A percentile compares a stretch with the other conserved stretches of the same genome.
phyloP scores from a whole-genome alignment of 441 rosid species.

The Euphorbia schlechtendalii region DNA sequence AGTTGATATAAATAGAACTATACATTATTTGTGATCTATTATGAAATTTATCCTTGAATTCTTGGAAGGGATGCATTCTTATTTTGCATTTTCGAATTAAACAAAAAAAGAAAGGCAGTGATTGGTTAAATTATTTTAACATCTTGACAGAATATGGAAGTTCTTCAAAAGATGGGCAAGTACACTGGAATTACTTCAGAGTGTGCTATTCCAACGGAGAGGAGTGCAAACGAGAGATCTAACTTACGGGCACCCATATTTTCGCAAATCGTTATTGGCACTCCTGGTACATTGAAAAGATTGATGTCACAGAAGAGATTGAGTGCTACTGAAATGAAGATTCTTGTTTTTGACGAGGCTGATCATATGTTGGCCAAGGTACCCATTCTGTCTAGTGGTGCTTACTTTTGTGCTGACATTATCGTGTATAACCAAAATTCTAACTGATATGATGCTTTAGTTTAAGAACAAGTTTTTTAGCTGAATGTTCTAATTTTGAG shows the following conservation, averaged over 20 bases:
- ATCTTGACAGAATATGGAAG: slow-evolving; percentile 73
- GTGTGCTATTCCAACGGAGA: slow-evolving; percentile 65
- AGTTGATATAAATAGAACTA: too few relatives aligned
- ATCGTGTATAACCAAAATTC: background rate
- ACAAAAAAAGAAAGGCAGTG: background rate
- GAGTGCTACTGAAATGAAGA: slow-evolving; percentile 41
- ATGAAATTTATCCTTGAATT: too few relatives aligned
- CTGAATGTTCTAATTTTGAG: background rate
- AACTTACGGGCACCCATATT: slow-evolving; percentile 36
- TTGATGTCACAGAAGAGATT: slow-evolving; percentile 61
- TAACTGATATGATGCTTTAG: background rate
- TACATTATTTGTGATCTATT: too few relatives aligned
- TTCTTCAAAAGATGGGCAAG: slow-evolving; percentile 87
- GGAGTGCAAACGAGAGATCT: slow-evolving; percentile 26
- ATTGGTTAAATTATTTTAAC: slow-evolving; percentile 2
- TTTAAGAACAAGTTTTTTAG: too few relatives aligned
- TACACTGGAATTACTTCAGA: slow-evolving; percentile 70
- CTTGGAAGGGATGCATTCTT: background rate
- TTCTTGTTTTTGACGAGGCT: slow-evolving; percentile 97
- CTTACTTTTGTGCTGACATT: background rate
- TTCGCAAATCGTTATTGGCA: slow-evolving; percentile 87
- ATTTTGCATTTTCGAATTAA: background rate
- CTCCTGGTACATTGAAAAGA: slow-evolving; percentile 87
- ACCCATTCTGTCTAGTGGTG: slow-evolving; percentile 12
- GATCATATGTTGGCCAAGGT: slow-evolving; percentile 98